phyloP scores from a whole-genome alignment of 371 early-diverging fungal species.

The Mucor circinelloides region DNA sequence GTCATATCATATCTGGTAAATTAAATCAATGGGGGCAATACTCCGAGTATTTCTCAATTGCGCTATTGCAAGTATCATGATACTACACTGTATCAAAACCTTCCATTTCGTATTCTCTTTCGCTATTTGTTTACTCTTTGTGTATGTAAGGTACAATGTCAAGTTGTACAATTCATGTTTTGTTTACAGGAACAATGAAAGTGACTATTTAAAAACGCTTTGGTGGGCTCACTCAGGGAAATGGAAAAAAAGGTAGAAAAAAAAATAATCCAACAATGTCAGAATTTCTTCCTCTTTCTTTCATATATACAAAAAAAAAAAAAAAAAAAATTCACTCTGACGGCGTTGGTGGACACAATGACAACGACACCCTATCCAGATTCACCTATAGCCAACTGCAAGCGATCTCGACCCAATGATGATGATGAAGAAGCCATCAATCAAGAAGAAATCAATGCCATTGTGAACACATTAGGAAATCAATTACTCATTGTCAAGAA shows the following conservation, averaged over 20 bases:
- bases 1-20: too few species aligned
- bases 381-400: neutral
- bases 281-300: neutral
- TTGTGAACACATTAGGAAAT: constrained; percentile 6
- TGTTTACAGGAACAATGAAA: neutral
- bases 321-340: neutral
- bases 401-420: neutral
- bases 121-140: neutral
- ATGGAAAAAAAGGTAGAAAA: neutral
- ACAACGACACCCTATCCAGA: neutral
- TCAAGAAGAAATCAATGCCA: neutral
- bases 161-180: neutral
- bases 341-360: neutral
- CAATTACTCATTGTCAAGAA: constrained; percentile 4
- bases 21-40: too few species aligned
- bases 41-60: too few species aligned
- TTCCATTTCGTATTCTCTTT: too few species aligned
- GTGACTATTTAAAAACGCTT: neutral
- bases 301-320: neutral
- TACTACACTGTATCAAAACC: too few species aligned
- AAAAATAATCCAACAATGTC: neutral
- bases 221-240: neutral
- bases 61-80: too few species aligned
- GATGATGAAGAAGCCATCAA: neutral
- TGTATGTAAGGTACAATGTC: neutral